A percentile compares a stretch with the other conserved stretches of the same genome.
These are phyloP conservation scores for Penicillium frequentans DNA, from an alignment of 2,329 filamentous ascomycete species.

Conservation along the genomic window DNA sequence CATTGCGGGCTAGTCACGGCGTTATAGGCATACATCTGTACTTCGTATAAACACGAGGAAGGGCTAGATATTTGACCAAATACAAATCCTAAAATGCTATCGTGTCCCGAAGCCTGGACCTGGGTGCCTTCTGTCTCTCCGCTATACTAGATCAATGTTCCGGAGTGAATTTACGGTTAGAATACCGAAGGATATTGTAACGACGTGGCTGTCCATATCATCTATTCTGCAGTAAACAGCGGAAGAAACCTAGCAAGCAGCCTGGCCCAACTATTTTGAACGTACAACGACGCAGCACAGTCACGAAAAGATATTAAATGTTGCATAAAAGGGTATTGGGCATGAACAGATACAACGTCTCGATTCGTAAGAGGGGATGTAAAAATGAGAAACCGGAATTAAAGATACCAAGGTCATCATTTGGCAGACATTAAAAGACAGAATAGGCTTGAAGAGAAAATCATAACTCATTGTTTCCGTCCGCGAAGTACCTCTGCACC, in stretches of 20 bases:
- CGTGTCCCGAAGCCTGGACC: no score
- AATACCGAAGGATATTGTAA: neutral
- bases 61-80: neutral
- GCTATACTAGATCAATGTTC: no score
- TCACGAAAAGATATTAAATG: neutral
- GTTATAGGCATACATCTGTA: slow-evolving; percentile 14
- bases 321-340: slow-evolving; percentile 15
- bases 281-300: neutral
- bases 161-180: neutral
- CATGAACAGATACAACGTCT: slow-evolving; percentile 4
- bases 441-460: neutral
- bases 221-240: neutral
- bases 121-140: no score
- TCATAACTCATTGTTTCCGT: slow-evolving; percentile 26
- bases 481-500: slow-evolving; percentile 55
- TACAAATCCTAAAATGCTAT: neutral
- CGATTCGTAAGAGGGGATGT: neutral
- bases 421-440: slow-evolving; percentile 1
- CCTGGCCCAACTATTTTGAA: neutral
- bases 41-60: slow-evolving; percentile 1
- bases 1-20: slow-evolving; percentile 19
- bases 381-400: neutral
- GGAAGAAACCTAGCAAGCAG: neutral
- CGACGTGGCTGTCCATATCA: neutral
- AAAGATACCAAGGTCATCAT: neutral